Conservation (phyloP, 805 yeast species). For the Cyberlindnera veronae region DNA sequence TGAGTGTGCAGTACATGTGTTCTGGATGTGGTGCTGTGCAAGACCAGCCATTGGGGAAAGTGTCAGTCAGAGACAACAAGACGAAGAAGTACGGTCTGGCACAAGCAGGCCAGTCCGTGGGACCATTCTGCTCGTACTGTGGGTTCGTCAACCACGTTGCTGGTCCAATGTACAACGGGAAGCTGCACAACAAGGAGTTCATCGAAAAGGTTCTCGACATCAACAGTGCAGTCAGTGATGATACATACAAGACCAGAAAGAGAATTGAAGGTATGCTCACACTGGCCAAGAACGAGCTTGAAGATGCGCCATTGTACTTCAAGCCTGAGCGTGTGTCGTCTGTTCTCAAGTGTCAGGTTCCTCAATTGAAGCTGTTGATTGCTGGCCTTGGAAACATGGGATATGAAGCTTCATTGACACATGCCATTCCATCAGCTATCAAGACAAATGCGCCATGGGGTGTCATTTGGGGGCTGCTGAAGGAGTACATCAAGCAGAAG, state of each 20-base stretch:
- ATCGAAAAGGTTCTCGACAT: conserved; percentile 59
- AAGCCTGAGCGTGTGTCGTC: conserved; percentile 75
- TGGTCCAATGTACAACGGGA: conserved; percentile 96
- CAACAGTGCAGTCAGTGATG: conserved; percentile 46
- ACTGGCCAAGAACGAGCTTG: conserved; percentile 70
- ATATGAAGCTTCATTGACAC: conserved; percentile 79
- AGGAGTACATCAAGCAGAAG: conserved; percentile 52
- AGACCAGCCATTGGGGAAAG: conserved; percentile 73
- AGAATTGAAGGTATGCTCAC: conserved; percentile 93
- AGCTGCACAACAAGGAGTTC: conserved; percentile 67
- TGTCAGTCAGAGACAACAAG: conserved; percentile 38
- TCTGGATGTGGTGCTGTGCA: conserved; percentile 78
- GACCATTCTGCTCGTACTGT: conserved; percentile 66
- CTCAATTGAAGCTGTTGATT: conserved; percentile 65
- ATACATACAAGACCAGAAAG: conserved; percentile 70
- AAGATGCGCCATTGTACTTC: conserved; percentile 70
- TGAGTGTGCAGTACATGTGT: conserved; percentile 79
- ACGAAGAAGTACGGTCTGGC: conserved; percentile 58
- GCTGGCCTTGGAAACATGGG: conserved; percentile 87
- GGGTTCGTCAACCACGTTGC: conserved; percentile 68
- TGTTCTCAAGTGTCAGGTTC: conserved; percentile 75
- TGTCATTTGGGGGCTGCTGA: conserved; percentile 67
- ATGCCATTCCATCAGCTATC: conserved; percentile 79
- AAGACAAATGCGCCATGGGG: conserved; percentile 91
- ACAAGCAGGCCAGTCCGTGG: conserved; percentile 54